phyloP scores from a whole-genome alignment of 2,329 filamentous ascomycete genomes.

The Diaporthe nobilis region DNA sequence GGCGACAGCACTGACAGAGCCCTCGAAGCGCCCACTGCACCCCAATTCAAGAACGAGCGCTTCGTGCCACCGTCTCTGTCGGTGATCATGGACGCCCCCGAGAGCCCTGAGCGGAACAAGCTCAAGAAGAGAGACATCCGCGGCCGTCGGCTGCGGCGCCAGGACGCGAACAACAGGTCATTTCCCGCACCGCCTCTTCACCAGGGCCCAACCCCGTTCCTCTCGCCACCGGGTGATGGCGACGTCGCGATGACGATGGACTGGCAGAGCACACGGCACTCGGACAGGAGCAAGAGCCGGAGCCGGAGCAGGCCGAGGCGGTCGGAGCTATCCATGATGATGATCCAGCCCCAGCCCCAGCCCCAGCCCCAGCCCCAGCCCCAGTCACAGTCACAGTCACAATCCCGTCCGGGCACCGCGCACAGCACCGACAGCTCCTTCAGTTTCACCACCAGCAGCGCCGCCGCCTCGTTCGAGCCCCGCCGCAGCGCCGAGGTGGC shows the following conservation, averaged over 20 bases:
- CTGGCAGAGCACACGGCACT: conserved; percentile 31
- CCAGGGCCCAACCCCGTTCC: not conserved
- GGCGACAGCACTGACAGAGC: not conserved
- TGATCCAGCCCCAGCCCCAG: conserved; percentile 12
- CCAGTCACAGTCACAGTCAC: not conserved
- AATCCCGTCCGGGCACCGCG: conserved; percentile 31
- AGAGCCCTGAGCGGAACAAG: conserved; percentile 34
- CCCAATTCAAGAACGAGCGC: not conserved
- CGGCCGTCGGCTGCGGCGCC: conserved; percentile 31
- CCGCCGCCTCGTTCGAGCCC: conserved; percentile 23
- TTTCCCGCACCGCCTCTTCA: not conserved
- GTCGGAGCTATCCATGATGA: conserved; percentile 16
- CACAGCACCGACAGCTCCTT: conserved; percentile 34
- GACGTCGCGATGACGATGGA: conserved; percentile 29
- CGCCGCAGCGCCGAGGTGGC: conserved; percentile 37
- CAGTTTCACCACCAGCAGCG: conserved; percentile 26
- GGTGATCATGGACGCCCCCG: conserved; percentile 29
- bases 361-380: not conserved
- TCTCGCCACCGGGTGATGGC: conserved; percentile 7
- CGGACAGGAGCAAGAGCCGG: conserved; percentile 26
- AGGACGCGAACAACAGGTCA: not conserved
- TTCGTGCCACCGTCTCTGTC: conserved; percentile 28
- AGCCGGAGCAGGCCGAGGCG: conserved; percentile 33
- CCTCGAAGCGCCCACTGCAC: not conserved
- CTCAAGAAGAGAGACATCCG: conserved; percentile 39